These are phyloP conservation scores for Colletotrichum scovillei DNA, from an alignment of 2,329 filamentous ascomycete species.

Conservation along the genomic window DNA sequence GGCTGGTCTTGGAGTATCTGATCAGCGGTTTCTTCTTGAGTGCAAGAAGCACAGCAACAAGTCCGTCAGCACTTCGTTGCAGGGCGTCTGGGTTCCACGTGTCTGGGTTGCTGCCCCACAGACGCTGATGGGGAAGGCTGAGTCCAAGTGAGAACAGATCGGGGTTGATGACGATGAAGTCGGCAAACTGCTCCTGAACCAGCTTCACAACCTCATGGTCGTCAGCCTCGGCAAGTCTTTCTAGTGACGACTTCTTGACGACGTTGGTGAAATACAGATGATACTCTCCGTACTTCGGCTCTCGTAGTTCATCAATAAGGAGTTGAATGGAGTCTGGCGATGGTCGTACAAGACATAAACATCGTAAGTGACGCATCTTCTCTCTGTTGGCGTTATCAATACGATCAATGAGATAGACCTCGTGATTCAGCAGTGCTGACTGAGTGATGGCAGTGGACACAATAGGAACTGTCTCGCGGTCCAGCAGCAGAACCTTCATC, in stretches of 20 bases:
- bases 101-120: slow-evolving; percentile 87
- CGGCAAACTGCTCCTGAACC: slow-evolving; percentile 96
- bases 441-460: slow-evolving; percentile 96
- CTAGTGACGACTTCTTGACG: slow-evolving; percentile 93
- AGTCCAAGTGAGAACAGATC: slow-evolving; percentile 89
- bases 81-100: slow-evolving; percentile 91
- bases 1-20: slow-evolving; percentile 90
- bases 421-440: slow-evolving; percentile 92
- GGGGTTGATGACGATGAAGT: slow-evolving; percentile 94
- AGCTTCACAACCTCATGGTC: slow-evolving; percentile 96
- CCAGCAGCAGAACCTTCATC: slow-evolving; percentile 97
- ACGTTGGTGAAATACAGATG: slow-evolving; percentile 98
- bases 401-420: slow-evolving; percentile 97
- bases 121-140: slow-evolving; percentile 75
- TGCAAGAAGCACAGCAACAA: slow-evolving; percentile 85
- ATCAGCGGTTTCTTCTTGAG: slow-evolving; percentile 98
- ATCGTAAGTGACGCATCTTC: slow-evolving; percentile 97
- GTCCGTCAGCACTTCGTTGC: slow-evolving; percentile 86
- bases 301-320: slow-evolving; percentile 93
- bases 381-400: slow-evolving; percentile 90
- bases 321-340: slow-evolving; percentile 93
- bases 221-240: slow-evolving; percentile 94
- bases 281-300: slow-evolving; percentile 98
- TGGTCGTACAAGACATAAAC: slow-evolving; percentile 91
- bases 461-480: slow-evolving; percentile 93